Conservation (phyloP, 2,329 filamentous ascomycete species). For the Fusarium subglutinans region DNA sequence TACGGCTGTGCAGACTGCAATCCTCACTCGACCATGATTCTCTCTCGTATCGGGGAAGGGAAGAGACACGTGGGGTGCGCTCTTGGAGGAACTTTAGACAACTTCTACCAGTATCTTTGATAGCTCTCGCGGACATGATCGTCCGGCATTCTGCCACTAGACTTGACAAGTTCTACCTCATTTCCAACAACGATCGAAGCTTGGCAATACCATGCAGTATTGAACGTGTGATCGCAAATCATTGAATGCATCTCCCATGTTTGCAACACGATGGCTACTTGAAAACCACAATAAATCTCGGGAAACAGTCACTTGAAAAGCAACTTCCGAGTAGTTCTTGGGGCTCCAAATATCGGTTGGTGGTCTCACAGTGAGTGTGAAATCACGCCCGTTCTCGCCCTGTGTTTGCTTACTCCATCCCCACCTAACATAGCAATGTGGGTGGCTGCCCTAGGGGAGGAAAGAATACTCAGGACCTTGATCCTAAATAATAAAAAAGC, state of each 20-base stretch:
- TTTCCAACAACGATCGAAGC: not conserved
- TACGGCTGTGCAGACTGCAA: not conserved
- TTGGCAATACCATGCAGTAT: not conserved
- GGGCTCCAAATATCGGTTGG: not conserved
- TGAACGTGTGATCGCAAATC: not conserved
- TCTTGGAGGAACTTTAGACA: not conserved
- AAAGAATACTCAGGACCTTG: too few species aligned
- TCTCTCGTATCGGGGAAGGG: not conserved
- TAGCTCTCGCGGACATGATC: not conserved
- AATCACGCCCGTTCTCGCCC: not conserved
- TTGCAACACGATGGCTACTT: not conserved
- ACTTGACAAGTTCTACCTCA: constrained; percentile 35
- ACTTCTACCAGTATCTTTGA: not conserved
- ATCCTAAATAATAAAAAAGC: too few species aligned
- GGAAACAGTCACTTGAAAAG: not conserved
- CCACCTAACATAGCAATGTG: not conserved
- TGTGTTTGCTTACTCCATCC: not conserved
- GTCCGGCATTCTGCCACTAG: not conserved
- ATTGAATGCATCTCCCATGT: not conserved
- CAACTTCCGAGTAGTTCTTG: accelerated
- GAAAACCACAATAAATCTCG: not conserved
- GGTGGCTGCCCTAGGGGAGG: not conserved
- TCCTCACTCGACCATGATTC: not conserved
- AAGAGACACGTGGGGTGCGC: not conserved
- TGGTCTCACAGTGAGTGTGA: not conserved